These are phyloP conservation scores for Acanthamoeba castellanii DNA, from an alignment of 208 protist genomes.

Conservation along the genomic window DNA sequence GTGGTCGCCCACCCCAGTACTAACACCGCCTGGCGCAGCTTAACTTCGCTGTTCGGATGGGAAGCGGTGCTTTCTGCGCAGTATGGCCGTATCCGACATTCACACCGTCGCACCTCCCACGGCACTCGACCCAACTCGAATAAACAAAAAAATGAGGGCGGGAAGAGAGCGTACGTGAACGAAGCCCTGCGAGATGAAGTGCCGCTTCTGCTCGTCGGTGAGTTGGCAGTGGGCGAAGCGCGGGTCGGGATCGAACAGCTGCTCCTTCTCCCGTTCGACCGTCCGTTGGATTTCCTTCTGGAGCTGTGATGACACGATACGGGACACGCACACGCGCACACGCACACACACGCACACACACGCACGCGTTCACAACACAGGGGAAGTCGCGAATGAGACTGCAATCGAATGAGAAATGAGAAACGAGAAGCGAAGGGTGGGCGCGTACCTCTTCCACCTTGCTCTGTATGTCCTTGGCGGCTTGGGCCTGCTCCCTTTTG, in stretches of 20 bases:
- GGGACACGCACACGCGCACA: background rate
- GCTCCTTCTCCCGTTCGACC: constrained; percentile 23
- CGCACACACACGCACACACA: background rate
- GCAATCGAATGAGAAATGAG: no score
- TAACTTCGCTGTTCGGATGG: no score
- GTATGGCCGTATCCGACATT: background rate
- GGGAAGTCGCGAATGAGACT: background rate
- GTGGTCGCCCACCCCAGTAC: no score
- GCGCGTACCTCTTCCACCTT: background rate
- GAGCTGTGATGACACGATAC: background rate
- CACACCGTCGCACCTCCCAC: no score
- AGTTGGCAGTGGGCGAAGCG: constrained; percentile 37
- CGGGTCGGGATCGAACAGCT: constrained; percentile 37
- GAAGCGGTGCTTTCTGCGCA: no score
- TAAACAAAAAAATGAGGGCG: background rate
- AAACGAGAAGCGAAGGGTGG: no score
- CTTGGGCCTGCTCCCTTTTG: background rate
- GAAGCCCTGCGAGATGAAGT: constrained; percentile 10
- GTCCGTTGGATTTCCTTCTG: constrained; percentile 17
- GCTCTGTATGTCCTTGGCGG: background rate
- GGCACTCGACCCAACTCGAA: no score
- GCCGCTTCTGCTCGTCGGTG: constrained; percentile 25
- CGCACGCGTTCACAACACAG: background rate
- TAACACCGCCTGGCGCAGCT: no score
- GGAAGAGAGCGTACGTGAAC: background rate